phyloP scores from a whole-genome alignment of 768 basidiomycete species.

The Panus rudis region DNA sequence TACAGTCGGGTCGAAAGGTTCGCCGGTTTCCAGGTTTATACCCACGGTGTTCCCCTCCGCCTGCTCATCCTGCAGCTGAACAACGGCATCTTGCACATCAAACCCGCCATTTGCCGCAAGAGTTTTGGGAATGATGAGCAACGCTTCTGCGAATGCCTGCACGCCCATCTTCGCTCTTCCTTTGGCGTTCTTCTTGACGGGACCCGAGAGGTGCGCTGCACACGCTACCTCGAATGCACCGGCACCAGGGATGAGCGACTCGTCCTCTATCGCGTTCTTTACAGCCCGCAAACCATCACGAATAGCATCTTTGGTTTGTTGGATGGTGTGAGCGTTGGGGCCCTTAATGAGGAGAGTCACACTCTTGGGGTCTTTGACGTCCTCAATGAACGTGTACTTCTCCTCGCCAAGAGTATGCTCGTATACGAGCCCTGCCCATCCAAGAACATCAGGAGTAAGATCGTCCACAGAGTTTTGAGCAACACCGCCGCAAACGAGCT shows the following conservation, averaged over 20 bases:
- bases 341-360: conserved; percentile 98
- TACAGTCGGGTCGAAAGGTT: conserved; percentile 92
- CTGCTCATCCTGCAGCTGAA: conserved; percentile 91
- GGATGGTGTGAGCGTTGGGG: conserved; percentile 91
- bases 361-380: conserved; percentile 90
- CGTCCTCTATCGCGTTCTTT: conserved; percentile 95
- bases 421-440: conserved; percentile 97
- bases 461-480: conserved; percentile 99
- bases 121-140: conserved; percentile 94
- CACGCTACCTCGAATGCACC: conserved; percentile 97
- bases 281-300: conserved; percentile 94
- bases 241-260: conserved; percentile 85
- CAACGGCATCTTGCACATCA: conserved; percentile 93
- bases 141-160: conserved; percentile 91
- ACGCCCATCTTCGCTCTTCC: conserved; percentile 97
- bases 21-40: conserved; percentile 86
- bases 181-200: conserved; percentile 80
- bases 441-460: conserved; percentile 82
- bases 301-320: conserved; percentile 96
- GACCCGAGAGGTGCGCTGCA: conserved; percentile 71
- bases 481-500: conserved; percentile 88
- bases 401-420: conserved; percentile 99
- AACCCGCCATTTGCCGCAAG: conserved; percentile 93
- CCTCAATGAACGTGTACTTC: conserved; percentile 96
- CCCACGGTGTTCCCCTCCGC: conserved; percentile 92